A percentile compares a stretch with the other conserved stretches of the same genome.
phyloP scores from a whole-genome alignment of 306 rosid genomes.

The Lathyrus aphaca region DNA sequence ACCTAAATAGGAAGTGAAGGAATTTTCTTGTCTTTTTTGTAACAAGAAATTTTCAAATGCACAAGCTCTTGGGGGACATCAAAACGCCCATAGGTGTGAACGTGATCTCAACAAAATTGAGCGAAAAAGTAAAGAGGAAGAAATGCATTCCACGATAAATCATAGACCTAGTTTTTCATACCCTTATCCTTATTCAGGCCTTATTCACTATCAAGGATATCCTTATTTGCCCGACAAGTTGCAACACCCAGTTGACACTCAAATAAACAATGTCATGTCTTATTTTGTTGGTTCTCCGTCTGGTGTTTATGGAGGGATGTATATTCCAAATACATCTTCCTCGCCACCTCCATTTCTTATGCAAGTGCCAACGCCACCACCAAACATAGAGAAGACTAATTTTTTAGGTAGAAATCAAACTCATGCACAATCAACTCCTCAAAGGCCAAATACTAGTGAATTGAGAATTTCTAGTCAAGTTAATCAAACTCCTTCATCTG shows the following conservation, averaged over 20 bases:
- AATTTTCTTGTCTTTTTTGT: conserved; percentile 9
- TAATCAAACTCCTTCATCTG: background rate
- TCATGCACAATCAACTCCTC: background rate
- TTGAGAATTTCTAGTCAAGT: background rate
- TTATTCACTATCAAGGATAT: background rate
- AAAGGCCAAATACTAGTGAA: background rate
- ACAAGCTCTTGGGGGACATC: conserved; percentile 82
- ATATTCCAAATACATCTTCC: background rate
- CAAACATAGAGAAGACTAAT: background rate
- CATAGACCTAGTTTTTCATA: background rate
- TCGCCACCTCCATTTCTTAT: background rate
- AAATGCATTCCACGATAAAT: background rate
- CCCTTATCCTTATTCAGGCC: background rate
- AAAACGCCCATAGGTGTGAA: conserved; percentile 70
- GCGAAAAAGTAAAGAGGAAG: background rate
- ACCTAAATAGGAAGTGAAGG: background rate
- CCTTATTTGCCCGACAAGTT: background rate
- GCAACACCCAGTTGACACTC: background rate
- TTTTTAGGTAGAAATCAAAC: background rate
- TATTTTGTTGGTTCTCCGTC: background rate
- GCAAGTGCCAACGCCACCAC: background rate
- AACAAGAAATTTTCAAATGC: conserved; percentile 48
- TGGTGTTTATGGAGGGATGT: background rate
- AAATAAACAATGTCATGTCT: background rate
- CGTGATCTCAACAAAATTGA: conserved; percentile 37